These are phyloP conservation scores for Boletellus deceptivus DNA, from an alignment of 1,284 basidiomycete genomes.

Conservation along the genomic window DNA sequence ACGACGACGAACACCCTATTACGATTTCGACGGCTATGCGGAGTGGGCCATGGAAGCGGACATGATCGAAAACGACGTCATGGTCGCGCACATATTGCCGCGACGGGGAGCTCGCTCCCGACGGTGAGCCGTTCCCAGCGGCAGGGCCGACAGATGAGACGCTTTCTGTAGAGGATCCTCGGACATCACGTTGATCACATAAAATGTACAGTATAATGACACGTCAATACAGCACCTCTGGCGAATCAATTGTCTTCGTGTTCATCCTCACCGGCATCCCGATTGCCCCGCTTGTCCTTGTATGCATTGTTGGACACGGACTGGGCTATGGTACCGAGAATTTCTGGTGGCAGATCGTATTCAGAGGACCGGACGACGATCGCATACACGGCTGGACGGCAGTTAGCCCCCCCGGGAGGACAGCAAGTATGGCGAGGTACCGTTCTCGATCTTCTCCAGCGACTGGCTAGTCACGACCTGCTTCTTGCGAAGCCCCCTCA, in stretches of 20 bases:
- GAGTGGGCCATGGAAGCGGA: slow-evolving; percentile 7
- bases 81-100: slow-evolving; percentile 2
- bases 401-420: background rate
- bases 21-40: slow-evolving; percentile 10
- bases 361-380: slow-evolving; percentile 68
- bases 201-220: slow-evolving; percentile 1
- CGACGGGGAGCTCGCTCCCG: slow-evolving; percentile 21
- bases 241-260: slow-evolving; percentile 22
- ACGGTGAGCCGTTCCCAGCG: slow-evolving; percentile 4
- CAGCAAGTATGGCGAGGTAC: slow-evolving; percentile 39
- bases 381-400: slow-evolving; percentile 59
- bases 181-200: background rate
- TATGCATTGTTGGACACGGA: slow-evolving; percentile 38
- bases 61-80: background rate
- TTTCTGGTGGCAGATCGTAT: slow-evolving; percentile 62
- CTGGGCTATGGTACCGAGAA: slow-evolving; percentile 60
- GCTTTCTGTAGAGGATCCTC: background rate
- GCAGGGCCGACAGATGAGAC: background rate
- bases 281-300: slow-evolving; percentile 19
- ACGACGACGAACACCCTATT: slow-evolving; percentile 14
- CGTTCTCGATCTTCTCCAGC: slow-evolving; percentile 91
- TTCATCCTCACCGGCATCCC: slow-evolving; percentile 27
- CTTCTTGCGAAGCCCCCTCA: slow-evolving; percentile 82
- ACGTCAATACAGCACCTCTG: too few species aligned
- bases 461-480: slow-evolving; percentile 84